Conservation (phyloP, 1,139 yeast genomes). For the Candida mesenterica region DNA sequence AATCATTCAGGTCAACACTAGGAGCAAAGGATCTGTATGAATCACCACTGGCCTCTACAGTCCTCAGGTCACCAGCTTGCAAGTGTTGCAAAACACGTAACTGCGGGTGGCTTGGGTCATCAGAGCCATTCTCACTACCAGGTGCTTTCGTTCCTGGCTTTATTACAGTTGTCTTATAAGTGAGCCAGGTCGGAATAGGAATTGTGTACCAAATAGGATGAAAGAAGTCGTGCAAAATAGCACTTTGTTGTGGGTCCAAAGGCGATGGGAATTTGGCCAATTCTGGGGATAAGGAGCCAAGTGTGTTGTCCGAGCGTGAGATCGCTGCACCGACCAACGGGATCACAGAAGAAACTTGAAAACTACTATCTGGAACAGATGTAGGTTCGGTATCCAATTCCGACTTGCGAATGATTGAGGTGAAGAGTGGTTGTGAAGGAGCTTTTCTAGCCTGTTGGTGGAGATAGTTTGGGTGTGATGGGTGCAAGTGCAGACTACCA, state of each 20-base stretch:
- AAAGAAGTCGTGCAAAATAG: constrained; percentile 65
- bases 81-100: constrained; percentile 15
- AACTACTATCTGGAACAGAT: constrained; percentile 52
- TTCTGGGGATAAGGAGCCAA: constrained; percentile 52
- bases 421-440: constrained; percentile 60
- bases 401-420: constrained; percentile 64
- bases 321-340: constrained; percentile 41
- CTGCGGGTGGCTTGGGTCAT: constrained; percentile 11
- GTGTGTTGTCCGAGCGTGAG: constrained; percentile 30
- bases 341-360: constrained; percentile 55
- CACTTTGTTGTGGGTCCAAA: constrained; percentile 64
- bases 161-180: constrained; percentile 36
- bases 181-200: constrained; percentile 81
- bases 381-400: constrained; percentile 66
- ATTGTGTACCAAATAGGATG: constrained; percentile 88
- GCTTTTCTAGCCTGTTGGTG: constrained; percentile 25
- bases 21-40: constrained; percentile 79
- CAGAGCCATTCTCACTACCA: constrained; percentile 2
- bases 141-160: constrained; percentile 11
- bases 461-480: constrained; percentile 18
- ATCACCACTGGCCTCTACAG: constrained; percentile 28
- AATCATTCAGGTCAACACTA: constrained; percentile 62
- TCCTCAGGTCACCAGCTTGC: constrained; percentile 3
- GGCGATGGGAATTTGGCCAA: constrained; percentile 52
- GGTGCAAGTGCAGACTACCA: constrained; percentile 15